Evolutionary conservation across 202 grass and related monocot genomes (phyloP).

Genomic region (Schoenoplectus tabernaemontani): DNA sequence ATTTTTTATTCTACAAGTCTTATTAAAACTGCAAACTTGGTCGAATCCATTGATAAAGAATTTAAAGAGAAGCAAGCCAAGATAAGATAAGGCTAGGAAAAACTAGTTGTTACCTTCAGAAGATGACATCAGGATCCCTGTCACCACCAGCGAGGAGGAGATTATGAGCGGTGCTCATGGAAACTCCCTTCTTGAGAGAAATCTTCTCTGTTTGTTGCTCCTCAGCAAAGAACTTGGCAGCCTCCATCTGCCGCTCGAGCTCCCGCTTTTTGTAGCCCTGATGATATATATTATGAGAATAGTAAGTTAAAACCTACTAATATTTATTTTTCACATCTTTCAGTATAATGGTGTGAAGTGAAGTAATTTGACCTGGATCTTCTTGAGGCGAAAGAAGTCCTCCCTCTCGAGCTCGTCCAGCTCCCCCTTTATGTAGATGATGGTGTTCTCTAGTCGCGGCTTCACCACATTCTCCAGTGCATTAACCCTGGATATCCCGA

Average conservation of each 20-base stretch:
- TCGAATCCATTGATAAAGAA: background rate
- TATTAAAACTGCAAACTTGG: no score
- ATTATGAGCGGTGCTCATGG: slow-evolving; percentile 26
- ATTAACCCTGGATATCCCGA: slow-evolving; percentile 46
- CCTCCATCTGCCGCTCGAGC: slow-evolving; percentile 37
- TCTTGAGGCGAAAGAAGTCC: slow-evolving; percentile 89
- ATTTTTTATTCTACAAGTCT: no score
- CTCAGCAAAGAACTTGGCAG: slow-evolving; percentile 32
- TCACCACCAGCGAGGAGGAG: slow-evolving; percentile 35
- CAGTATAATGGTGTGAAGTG: no score
- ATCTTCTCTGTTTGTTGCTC: slow-evolving; percentile 41
- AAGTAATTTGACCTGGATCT: slow-evolving; percentile 32
- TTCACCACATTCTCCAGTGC: slow-evolving; percentile 72
- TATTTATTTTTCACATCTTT: no score
- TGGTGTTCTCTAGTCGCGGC: slow-evolving; percentile 73
- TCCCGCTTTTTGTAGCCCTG: slow-evolving; percentile 52
- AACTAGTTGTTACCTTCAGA: slow-evolving; percentile 32
- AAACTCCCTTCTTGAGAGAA: slow-evolving; percentile 57
- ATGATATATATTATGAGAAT: no score
- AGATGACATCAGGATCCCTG: slow-evolving; percentile 69
- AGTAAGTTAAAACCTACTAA: no score
- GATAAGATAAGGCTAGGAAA: background rate
- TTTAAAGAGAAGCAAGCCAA: background rate
- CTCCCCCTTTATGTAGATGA: slow-evolving; percentile 57
- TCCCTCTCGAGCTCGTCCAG: slow-evolving; percentile 73